Base-by-base conservation (phyloP, 768 basidiomycete genomes). In the Botryobasidium botryosum region DNA sequence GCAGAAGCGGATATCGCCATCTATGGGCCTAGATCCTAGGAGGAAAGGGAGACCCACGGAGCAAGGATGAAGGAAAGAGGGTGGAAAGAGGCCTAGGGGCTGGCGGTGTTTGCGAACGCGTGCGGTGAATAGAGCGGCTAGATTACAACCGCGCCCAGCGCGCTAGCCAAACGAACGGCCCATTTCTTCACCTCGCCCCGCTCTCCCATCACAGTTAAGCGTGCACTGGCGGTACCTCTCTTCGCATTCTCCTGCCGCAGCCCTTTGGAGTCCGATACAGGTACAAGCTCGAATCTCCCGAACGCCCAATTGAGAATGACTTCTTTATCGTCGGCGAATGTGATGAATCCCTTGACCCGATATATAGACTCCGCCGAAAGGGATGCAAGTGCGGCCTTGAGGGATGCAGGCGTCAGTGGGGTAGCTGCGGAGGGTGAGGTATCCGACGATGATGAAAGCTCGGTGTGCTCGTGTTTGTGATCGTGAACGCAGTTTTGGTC, bases 221-320 rank as follows among this genome's bases (percentile, higher is more conserved):
- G n/a, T 45, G 13, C 43, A n/a, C 18, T 37, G 18, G 45, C 46
- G 15, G 27, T 18, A 20, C 45, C 36, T 23, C 38, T 50, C 35
- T 6, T 20, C 15, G 8, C 13, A 7, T 13, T 25, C 29, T 39
- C 38, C 44, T 60, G 44, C 25, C 43, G 45, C 13, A 49, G 50
- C 10, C 54, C 60, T 1, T 58, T 59, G 29, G 61, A 51, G 17
- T 54, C 51, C 12, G 58, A 52, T 3, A n/a, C n/a, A n/a, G 59
- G 64, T 8, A 76, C 68, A 32, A 79, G 61, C 23, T 88, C 84
- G 56, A 72, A 77, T 32, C 90, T 72, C 12, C 85, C 85, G 62
- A 94, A 96, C 5, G 90, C 88, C 86, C 87, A 96, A 57, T 96
- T 96, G 47, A 92, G 53, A 48, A 88, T 80, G 56, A 68, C 58